A percentile compares a stretch with the other conserved stretches of the same genome.
phyloP scores from a whole-genome alignment of 805 yeast species.

The Pichia nanzhaoensis region DNA sequence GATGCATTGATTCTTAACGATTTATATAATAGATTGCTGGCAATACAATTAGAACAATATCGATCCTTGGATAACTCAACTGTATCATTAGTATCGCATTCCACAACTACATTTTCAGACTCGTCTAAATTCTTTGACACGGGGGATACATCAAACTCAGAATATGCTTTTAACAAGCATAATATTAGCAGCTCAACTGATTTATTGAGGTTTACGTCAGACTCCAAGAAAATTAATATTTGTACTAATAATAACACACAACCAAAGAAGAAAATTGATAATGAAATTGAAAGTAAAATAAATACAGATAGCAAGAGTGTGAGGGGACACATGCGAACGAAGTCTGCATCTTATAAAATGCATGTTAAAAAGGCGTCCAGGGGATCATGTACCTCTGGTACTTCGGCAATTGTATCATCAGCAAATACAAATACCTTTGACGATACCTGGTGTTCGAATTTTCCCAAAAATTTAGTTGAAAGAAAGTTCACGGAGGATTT shows the following conservation, averaged over 20 bases:
- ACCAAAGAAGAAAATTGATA: not conserved
- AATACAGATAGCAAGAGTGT: not conserved
- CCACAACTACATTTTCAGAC: conserved; percentile 5
- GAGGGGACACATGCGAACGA: not conserved
- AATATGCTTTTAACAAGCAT: not conserved
- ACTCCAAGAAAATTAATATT: not conserved
- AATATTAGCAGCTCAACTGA: not conserved
- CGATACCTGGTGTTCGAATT: conserved; percentile 14
- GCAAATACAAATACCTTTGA: conserved; percentile 11
- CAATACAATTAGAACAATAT: not conserved
- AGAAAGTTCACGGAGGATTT: conserved; percentile 22
- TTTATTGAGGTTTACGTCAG: not conserved
- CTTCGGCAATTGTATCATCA: conserved; percentile 30
- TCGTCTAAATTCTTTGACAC: conserved; percentile 2
- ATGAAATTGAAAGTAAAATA: not conserved
- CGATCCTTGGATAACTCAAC: not conserved
- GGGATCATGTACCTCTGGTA: conserved; percentile 30
- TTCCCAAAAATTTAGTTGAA: conserved; percentile 16
- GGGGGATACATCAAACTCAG: conserved; percentile 1
- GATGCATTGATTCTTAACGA: conserved; percentile 16
- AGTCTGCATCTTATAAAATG: not conserved
- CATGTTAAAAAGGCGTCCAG: conserved; percentile 28
- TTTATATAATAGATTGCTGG: conserved; percentile 15
- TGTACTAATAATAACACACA: not conserved
- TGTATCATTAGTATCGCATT: not conserved